Evolutionary conservation across 805 yeast genomes (phyloP).

Genomic region (Candida silvatica): DNA sequence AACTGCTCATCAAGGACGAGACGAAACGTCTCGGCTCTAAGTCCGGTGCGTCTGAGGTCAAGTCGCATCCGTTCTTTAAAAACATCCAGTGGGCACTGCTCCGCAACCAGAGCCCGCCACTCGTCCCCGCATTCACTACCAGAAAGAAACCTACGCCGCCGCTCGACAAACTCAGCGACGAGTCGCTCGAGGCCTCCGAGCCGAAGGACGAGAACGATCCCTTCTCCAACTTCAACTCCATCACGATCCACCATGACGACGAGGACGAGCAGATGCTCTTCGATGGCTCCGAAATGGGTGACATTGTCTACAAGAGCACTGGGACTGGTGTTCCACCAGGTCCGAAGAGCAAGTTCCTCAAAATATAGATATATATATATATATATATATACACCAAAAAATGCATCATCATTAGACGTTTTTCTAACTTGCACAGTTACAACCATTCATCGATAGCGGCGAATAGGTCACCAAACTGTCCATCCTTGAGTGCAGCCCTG

Average conservation of each 20-base stretch:
- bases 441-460: constrained; percentile 15
- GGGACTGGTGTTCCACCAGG: constrained; percentile 22
- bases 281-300: constrained; percentile 38
- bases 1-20: constrained; percentile 83
- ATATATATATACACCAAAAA: background rate
- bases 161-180: constrained; percentile 5
- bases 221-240: constrained; percentile 76
- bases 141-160: constrained; percentile 10
- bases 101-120: constrained; percentile 90
- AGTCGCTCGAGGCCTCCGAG: constrained; percentile 18
- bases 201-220: constrained; percentile 53
- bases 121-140: constrained; percentile 67
- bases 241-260: constrained; percentile 70
- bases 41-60: constrained; percentile 92
- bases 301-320: constrained; percentile 49
- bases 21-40: constrained; percentile 81
- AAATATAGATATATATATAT: constrained; percentile 15
- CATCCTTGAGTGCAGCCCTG: background rate
- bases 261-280: constrained; percentile 40
- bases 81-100: constrained; percentile 91
- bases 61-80: constrained; percentile 86
- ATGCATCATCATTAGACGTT: no score
- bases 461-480: constrained; percentile 8
- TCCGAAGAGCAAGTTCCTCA: constrained; percentile 22
- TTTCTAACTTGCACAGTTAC: no score